phyloP scores from a whole-genome alignment of 306 rosid genomes.

The Acacia melanoxylon region DNA sequence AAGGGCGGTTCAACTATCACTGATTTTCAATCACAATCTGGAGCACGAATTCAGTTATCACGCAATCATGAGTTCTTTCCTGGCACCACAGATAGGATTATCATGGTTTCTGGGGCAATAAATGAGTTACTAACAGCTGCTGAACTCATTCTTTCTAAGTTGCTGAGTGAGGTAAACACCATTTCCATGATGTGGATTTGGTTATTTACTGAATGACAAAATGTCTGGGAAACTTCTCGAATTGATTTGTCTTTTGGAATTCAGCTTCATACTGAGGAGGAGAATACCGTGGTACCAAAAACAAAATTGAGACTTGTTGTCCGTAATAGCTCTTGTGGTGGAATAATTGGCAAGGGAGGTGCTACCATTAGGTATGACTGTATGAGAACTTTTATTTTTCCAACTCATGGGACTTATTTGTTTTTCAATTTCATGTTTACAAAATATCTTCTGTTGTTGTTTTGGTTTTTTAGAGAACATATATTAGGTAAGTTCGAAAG shows the following conservation, averaged over 20 bases:
- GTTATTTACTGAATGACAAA: not conserved
- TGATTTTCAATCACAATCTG: conserved; percentile 96
- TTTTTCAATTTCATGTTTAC: conserved; percentile 25
- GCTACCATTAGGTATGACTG: conserved; percentile 98
- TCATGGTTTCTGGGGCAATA: conserved; percentile 88
- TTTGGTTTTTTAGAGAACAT: not conserved
- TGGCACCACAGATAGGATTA: conserved; percentile 97
- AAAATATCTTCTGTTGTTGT: not conserved
- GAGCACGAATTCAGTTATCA: conserved; percentile 96
- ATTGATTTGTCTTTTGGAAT: conserved; percentile 23
- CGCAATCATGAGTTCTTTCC: conserved; percentile 97
- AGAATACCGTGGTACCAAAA: conserved; percentile 75
- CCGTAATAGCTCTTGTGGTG: conserved; percentile 98
- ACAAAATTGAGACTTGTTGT: conserved; percentile 88
- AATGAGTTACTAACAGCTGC: conserved; percentile 82
- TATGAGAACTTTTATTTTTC: conserved; percentile 29
- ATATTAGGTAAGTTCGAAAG: conserved; percentile 3
- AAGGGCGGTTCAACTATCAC: conserved; percentile 99
- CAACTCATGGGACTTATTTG: conserved; percentile 11
- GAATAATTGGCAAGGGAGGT: conserved; percentile 98
- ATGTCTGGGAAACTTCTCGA: conserved; percentile 26
- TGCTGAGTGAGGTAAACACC: conserved; percentile 83
- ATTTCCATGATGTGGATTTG: conserved; percentile 20
- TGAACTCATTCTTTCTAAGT: conserved; percentile 84
- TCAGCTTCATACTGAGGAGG: conserved; percentile 86